Conservation (phyloP, 139 green algal genomes). For the Klebsormidium nitens region DNA sequence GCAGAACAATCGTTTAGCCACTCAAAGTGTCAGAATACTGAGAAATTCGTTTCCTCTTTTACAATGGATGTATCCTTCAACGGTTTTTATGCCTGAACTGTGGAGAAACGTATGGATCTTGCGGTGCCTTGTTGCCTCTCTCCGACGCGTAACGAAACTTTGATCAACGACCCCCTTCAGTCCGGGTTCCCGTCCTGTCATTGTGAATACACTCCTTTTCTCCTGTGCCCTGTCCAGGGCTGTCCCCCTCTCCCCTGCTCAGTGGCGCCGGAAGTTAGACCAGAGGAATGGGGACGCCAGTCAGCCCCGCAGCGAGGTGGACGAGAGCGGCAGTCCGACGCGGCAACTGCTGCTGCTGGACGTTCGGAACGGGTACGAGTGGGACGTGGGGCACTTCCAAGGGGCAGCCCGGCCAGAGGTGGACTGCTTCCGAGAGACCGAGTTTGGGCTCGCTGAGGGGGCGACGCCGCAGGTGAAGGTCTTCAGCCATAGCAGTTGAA, state of each 20-base stretch:
- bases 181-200: background rate
- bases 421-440: conserved; percentile 71
- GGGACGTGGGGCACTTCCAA: conserved; percentile 94
- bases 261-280: conserved; percentile 33
- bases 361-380: conserved; percentile 95
- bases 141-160: background rate
- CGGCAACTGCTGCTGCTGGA: conserved; percentile 74
- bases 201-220: conserved; percentile 2
- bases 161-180: background rate
- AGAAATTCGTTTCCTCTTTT: too few relatives aligned
- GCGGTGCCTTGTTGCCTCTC: too few relatives aligned
- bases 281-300: background rate
- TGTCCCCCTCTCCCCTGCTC: conserved; percentile 5
- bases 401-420: conserved; percentile 67
- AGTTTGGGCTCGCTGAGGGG: conserved; percentile 20
- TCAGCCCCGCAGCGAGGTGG: background rate
- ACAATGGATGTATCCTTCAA: too few relatives aligned
- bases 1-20: too few relatives aligned
- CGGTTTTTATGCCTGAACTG: too few relatives aligned
- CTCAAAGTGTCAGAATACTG: too few relatives aligned
- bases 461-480: background rate
- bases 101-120: too few relatives aligned
- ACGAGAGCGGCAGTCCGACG: background rate
- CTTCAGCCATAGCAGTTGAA: too few relatives aligned
- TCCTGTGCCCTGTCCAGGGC: conserved; percentile 4